Conservation (phyloP, 768 basidiomycete species). For the Boletus rufocinnamomeus region DNA sequence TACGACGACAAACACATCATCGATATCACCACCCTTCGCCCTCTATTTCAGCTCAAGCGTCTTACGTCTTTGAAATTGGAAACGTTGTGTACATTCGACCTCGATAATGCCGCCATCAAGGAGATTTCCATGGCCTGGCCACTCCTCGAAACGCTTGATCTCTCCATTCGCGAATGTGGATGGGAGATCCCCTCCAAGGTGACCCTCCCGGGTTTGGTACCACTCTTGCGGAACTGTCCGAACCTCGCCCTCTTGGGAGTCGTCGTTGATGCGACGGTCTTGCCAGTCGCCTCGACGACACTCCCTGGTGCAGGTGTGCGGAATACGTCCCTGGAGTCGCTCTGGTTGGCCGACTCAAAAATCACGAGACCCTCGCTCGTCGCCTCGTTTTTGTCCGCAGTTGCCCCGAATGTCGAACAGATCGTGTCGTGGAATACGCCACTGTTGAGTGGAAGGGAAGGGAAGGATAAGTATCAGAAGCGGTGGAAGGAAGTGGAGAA, state of each 20-base stretch:
- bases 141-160: conserved; percentile 28
- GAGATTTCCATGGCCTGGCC: conserved; percentile 33
- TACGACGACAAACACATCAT: conserved; percentile 35
- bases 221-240: conserved; percentile 27
- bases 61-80: conserved; percentile 29
- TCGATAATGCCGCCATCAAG: conserved; percentile 26
- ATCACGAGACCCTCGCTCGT: conserved; percentile 32
- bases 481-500: conserved; percentile 29
- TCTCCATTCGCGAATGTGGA: conserved; percentile 32
- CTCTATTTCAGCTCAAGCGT: conserved; percentile 27
- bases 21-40: conserved; percentile 25
- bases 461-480: conserved; percentile 28
- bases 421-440: conserved; percentile 35
- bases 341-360: conserved; percentile 31
- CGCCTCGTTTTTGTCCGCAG: conserved; percentile 30
- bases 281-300: conserved; percentile 8
- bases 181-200: conserved; percentile 34
- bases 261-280: conserved; percentile 30
- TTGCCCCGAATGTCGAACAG: conserved; percentile 33
- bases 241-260: conserved; percentile 29
- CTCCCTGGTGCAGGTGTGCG: conserved; percentile 24
- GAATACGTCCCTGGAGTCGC: conserved; percentile 29
- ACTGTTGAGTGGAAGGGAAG: conserved; percentile 25
- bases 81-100: conserved; percentile 30
- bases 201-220: conserved; percentile 26